phyloP scores from a whole-genome alignment of 441 rosid genomes.

The Aquilaria agallochum region DNA sequence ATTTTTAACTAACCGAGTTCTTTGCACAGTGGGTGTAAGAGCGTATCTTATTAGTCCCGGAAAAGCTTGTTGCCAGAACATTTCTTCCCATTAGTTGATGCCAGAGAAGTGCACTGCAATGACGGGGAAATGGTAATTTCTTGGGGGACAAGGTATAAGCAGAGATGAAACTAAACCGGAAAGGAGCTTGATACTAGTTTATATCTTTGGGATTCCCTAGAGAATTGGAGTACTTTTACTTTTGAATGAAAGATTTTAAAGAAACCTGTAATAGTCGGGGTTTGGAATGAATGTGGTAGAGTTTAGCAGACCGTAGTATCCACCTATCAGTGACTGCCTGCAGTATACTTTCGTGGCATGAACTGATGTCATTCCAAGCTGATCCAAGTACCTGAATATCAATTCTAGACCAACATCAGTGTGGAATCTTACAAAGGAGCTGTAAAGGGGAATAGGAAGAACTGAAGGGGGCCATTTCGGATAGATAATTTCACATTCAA shows the following conservation, averaged over 20 bases:
- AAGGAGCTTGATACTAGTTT: not conserved
- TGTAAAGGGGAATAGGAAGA: not conserved
- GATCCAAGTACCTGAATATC: constrained; percentile 74
- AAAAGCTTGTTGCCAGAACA: constrained; percentile 52
- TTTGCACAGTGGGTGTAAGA: constrained; percentile 78
- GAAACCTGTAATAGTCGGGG: constrained; percentile 89
- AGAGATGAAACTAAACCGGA: not conserved
- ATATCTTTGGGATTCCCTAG: not conserved
- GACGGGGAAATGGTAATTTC: constrained; percentile 2
- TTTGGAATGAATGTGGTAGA: constrained; percentile 70
- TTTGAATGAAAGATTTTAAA: too few relatives aligned
- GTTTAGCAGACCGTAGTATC: constrained; percentile 80
- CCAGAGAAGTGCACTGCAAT: constrained; percentile 80
- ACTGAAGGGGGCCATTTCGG: too few relatives aligned
- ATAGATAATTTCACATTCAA: too few relatives aligned
- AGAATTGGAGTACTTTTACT: too few relatives aligned
- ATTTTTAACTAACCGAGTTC: constrained; percentile 40
- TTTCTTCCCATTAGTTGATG: constrained; percentile 68
- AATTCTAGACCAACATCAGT: not conserved
- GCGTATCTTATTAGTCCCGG: constrained; percentile 54
- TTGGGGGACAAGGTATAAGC: not conserved
- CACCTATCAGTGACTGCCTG: constrained; percentile 81
- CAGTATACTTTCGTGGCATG: constrained; percentile 77
- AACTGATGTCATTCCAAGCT: constrained; percentile 72
- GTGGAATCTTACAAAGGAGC: not conserved